phyloP scores from a whole-genome alignment of 2,329 filamentous ascomycete species.

The Cercospora zeae-maydis region DNA sequence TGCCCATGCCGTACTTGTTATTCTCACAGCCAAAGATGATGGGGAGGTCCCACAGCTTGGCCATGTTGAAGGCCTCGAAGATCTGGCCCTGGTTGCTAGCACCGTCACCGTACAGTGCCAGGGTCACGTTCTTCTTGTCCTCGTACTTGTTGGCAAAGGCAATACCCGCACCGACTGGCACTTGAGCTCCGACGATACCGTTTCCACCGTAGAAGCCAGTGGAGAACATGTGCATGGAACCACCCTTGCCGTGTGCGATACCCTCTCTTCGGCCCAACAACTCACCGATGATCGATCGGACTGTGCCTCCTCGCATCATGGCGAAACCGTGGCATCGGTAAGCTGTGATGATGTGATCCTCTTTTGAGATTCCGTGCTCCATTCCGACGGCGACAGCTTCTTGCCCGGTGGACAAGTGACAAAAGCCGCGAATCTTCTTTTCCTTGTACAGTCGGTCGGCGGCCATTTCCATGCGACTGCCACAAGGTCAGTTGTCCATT shows the following conservation, averaged over 20 bases:
- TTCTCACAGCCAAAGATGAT: constrained; percentile 98
- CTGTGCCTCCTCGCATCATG: constrained; percentile 86
- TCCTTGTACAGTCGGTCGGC: constrained; percentile 99
- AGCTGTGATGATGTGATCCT: constrained; percentile 93
- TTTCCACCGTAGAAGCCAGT: constrained; percentile 98
- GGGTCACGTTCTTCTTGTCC: constrained; percentile 76
- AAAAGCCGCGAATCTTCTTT: constrained; percentile 99
- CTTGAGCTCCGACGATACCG: constrained; percentile 97
- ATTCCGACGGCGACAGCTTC: constrained; percentile 97
- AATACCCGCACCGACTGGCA: constrained; percentile 92
- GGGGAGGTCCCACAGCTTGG: constrained; percentile 96
- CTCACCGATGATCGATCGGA: constrained; percentile 93
- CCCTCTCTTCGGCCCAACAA: constrained; percentile 91
- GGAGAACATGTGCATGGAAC: constrained; percentile 99
- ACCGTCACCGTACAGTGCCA: constrained; percentile 95
- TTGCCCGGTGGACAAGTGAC: constrained; percentile 95
- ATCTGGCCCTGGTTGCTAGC: constrained; percentile 99
- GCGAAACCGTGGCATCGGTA: constrained; percentile 99
- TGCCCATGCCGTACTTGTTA: constrained; percentile 99
- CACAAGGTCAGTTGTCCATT: constrained; percentile 24
- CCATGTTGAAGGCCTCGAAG: constrained; percentile 99
- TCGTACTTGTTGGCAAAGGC: constrained; percentile 97
- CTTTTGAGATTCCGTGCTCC: constrained; percentile 87
- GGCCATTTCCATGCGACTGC: constrained; percentile 98
- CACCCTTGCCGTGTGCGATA: constrained; percentile 98